These are phyloP conservation scores for Vicia faba DNA, from an alignment of 306 rosid genomes.

Conservation along the genomic window DNA sequence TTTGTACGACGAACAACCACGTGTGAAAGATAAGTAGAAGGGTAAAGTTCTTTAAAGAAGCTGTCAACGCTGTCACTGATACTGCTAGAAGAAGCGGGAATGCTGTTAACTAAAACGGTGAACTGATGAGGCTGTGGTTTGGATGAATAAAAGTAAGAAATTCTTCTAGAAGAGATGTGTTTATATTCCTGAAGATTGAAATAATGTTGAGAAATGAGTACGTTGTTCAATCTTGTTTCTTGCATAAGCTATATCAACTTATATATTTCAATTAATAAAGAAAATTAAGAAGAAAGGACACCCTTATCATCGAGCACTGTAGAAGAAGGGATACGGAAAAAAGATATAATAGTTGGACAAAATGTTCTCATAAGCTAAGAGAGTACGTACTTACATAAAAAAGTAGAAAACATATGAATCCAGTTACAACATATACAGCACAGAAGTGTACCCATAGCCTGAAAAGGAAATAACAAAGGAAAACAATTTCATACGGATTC, in stretches of 20 bases:
- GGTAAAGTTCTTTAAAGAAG: conserved; percentile 75
- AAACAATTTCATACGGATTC: conserved; percentile 22
- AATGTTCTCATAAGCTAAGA: conserved; percentile 28
- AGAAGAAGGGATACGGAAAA: not conserved
- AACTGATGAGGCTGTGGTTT: conserved; percentile 91
- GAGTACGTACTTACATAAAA: conserved; percentile 61
- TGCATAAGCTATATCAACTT: conserved; percentile 15
- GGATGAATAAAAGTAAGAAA: conserved; percentile 74
- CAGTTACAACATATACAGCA: conserved; percentile 83
- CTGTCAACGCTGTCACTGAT: conserved; percentile 65
- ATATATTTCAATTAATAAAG: conserved; percentile 31
- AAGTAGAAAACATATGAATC: conserved; percentile 72
- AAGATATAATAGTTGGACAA: conserved; percentile 9
- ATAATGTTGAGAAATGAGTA: conserved; percentile 36
- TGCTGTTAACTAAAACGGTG: conserved; percentile 76
- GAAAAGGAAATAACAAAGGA: conserved; percentile 31
- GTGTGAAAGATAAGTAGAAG: conserved; percentile 77
- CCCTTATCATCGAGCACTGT: conserved; percentile 7
- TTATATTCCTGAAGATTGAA: conserved; percentile 70
- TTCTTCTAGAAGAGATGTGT: conserved; percentile 70
- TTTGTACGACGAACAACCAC: conserved; percentile 67
- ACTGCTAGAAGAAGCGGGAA: conserved; percentile 60
- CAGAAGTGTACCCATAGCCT: conserved; percentile 93
- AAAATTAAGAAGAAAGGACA: conserved; percentile 18
- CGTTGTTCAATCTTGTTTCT: conserved; percentile 35